These are phyloP conservation scores for Takashimella tepidaria DNA, from an alignment of 1,284 basidiomycete species.

Conservation along the genomic window DNA sequence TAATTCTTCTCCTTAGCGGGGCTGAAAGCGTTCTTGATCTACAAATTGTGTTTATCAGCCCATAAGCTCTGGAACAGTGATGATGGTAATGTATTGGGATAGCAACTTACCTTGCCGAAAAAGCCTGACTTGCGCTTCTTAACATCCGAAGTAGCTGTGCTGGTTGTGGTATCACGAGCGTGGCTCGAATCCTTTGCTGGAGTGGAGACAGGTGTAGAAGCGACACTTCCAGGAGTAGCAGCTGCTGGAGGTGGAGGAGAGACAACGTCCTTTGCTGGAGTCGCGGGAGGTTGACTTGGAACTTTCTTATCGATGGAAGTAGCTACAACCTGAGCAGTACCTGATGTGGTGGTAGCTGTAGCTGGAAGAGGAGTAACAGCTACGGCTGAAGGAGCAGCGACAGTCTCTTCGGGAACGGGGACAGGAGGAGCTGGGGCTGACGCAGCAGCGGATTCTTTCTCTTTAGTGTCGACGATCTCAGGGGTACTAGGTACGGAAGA, in stretches of 20 bases:
- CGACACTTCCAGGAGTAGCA: not conserved
- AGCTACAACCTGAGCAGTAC: not conserved
- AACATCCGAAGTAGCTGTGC: conserved; percentile 2
- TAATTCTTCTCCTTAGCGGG: not conserved
- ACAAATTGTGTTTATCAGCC: not conserved
- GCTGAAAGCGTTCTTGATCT: not conserved
- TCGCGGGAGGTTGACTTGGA: not conserved
- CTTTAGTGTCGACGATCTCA: conserved; percentile 23
- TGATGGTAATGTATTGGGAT: not conserved
- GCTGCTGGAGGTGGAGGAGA: conserved; percentile 8
- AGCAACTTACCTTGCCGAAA: conserved; percentile 22
- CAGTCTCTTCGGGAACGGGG: not conserved
- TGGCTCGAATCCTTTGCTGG: not conserved
- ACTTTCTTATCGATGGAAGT: not conserved
- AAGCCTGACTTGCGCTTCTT: conserved; percentile 28
- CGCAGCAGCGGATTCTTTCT: conserved; percentile 12
- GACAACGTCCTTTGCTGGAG: not conserved
- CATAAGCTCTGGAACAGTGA: not conserved
- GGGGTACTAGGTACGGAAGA: not conserved
- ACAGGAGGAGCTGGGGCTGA: not conserved
- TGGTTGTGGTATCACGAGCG: not conserved
- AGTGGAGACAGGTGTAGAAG: conserved; percentile 1
- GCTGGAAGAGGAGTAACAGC: not conserved
- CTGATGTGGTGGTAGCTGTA: not conserved
- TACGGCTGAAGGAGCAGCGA: not conserved